Evolutionary conservation across 768 basidiomycete genomes (phyloP), one percentile per base, ranked within the genome.

Genomic region (Rhizopogon roseolus): DNA sequence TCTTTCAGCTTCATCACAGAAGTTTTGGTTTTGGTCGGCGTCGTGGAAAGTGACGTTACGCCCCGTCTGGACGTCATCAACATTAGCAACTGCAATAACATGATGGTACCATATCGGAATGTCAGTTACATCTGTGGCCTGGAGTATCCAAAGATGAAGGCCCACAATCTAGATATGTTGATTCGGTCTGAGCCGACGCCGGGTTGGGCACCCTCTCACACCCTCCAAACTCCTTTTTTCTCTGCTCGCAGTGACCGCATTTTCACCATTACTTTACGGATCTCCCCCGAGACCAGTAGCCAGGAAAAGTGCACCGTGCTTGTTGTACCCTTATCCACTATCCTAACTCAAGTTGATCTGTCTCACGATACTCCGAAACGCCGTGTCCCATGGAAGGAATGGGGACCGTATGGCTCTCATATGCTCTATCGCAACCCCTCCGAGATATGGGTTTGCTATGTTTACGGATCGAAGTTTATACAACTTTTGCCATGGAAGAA

Each of bases 1-100:
- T 71, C 72, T 11, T 73, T 66, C 50, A 61, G 66, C 1, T 73
- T 73, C 56, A 59, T 73, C 44, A 59, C 69, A 17, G 68, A 71
- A 22, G 62, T 63, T 38, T 32, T 69, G 29, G 53, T 70, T 40
- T 41, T 70, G 40, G 58, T 61, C 14, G 58, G 54, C 22, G 41
- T 66, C 48, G 36, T 57, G 28, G 52, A 34, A 43, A 27, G 55
- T 8, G 17, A 52, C 40, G 37, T 9, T 5, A 43, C 53, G 8
- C 52, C 52, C 17, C 41, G 28, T n/a, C 54, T 68, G 50, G 56
- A 53, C 40, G 58, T 68, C 42, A 19, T 68, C 16, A 63, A 44
- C 10, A 40, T 70, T 29, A 50, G 50, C 42, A 53, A 59, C 29
- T 40, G 38, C 36, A 8, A 4, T 7, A 4, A 46, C 7, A 42